Evolutionary conservation across 169 alveolate genomes (phyloP).

Genomic region (Plasmodium gallinaceum): DNA sequence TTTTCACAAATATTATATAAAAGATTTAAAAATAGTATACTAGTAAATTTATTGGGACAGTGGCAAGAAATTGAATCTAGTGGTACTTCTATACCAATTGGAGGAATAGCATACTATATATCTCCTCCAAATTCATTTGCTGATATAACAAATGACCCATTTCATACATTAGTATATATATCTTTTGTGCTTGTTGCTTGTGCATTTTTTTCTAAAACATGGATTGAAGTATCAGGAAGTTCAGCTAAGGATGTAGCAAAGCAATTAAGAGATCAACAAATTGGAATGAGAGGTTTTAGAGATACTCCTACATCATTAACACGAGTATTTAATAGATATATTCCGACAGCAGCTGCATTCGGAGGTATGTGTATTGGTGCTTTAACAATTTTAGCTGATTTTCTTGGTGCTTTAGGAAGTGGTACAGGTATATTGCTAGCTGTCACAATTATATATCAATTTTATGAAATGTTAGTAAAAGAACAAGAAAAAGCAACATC

Average conservation of each 20-base stretch:
- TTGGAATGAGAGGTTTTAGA: constrained; percentile 89
- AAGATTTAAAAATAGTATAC: constrained; percentile 96
- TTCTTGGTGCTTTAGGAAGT: constrained; percentile 99
- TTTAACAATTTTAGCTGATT: constrained; percentile 98
- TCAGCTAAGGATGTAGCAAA: constrained; percentile 99
- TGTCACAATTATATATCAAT: constrained; percentile 99
- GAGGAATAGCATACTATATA: constrained; percentile 99
- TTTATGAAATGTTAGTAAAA: constrained; percentile 97
- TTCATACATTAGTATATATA: constrained; percentile 97
- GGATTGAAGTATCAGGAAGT: constrained; percentile 99
- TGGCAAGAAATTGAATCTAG: constrained; percentile 96
- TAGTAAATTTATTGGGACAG: constrained; percentile 95
- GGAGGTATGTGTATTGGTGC: constrained; percentile 99
- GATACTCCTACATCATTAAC: constrained; percentile 88
- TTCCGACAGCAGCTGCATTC: constrained; percentile 99
- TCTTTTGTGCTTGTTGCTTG: constrained; percentile 98
- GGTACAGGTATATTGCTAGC: constrained; percentile 99
- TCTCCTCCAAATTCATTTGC: constrained; percentile 97
- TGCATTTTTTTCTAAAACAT: constrained; percentile 99
- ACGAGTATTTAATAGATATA: constrained; percentile 90
- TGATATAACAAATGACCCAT: constrained; percentile 96
- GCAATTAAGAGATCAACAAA: constrained; percentile 98
- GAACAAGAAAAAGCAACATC: constrained; percentile 95
- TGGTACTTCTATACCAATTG: constrained; percentile 98
- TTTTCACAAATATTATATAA: constrained; percentile 98